Evolutionary conservation across 164 flowering plant genomes (phyloP).

Genomic region (Vitis cinerea): DNA sequence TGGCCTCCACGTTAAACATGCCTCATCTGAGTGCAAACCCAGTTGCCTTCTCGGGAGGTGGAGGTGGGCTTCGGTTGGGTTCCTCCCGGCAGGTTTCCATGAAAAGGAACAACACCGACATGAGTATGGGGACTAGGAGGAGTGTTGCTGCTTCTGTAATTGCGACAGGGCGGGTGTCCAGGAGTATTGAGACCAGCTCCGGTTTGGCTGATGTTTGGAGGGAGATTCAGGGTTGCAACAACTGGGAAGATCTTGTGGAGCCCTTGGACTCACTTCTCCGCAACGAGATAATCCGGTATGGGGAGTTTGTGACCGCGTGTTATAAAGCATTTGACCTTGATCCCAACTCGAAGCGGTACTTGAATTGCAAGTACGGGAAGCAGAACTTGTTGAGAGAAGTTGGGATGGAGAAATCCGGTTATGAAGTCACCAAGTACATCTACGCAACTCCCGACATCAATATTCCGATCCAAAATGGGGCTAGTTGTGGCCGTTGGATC

Average conservation of each 20-base stretch:
- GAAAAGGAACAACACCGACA: neutral
- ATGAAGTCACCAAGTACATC: slow-evolving; percentile 70
- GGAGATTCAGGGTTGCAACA: slow-evolving; percentile 60
- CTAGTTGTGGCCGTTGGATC: slow-evolving; percentile 60
- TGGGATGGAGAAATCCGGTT: slow-evolving; percentile 55
- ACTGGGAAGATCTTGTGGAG: slow-evolving; percentile 65
- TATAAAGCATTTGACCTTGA: slow-evolving; percentile 78
- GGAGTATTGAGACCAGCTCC: neutral
- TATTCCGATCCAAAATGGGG: slow-evolving; percentile 43
- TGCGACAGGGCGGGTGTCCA: neutral
- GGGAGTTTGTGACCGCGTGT: slow-evolving; percentile 60
- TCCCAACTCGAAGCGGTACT: slow-evolving; percentile 59
- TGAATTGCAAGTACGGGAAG: slow-evolving; percentile 72
- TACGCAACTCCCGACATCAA: slow-evolving; percentile 70
- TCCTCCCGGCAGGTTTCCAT: too few relatives aligned
- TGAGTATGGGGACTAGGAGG: neutral
- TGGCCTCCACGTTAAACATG: neutral
- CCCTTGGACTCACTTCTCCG: slow-evolving; percentile 72
- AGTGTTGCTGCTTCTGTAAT: neutral
- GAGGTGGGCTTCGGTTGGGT: too few relatives aligned
- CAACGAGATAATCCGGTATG: slow-evolving; percentile 66
- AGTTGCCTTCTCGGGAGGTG: too few relatives aligned
- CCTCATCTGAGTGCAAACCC: too few relatives aligned
- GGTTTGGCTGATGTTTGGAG: slow-evolving; percentile 56
- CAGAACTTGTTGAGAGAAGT: slow-evolving; percentile 43